phyloP scores from a whole-genome alignment of 768 basidiomycete species.

The Vishniacozyma victoriae region DNA sequence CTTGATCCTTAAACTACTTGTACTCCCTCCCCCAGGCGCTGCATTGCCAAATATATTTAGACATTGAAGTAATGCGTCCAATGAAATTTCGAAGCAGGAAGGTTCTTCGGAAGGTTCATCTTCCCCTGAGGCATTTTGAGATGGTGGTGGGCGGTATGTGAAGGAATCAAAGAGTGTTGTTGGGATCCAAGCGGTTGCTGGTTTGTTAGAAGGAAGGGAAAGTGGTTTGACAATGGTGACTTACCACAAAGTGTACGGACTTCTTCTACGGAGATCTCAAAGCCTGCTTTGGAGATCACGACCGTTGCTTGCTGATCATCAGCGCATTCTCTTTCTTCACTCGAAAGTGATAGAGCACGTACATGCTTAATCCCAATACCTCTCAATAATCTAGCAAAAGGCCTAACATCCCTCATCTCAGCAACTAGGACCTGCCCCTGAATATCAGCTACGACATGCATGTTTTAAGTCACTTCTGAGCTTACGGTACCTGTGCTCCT shows the following conservation, averaged over 20 bases:
- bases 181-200: slow-evolving; percentile 80
- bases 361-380: slow-evolving; percentile 78
- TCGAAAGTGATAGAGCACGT: slow-evolving; percentile 37
- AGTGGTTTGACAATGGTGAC: slow-evolving; percentile 19
- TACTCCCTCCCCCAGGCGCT: slow-evolving; percentile 21
- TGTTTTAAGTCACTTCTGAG: too few relatives aligned
- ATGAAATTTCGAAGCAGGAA: slow-evolving; percentile 66
- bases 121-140: slow-evolving; percentile 21
- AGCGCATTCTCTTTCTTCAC: background rate
- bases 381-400: slow-evolving; percentile 68
- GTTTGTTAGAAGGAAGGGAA: background rate
- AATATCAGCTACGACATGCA: too few relatives aligned
- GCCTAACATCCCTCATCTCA: slow-evolving; percentile 61
- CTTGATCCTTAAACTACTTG: slow-evolving; percentile 38
- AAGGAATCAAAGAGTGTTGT: slow-evolving; percentile 74
- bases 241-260: slow-evolving; percentile 71
- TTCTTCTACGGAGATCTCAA: slow-evolving; percentile 79
- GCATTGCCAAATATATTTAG: slow-evolving; percentile 91
- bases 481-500: too few relatives aligned
- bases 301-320: slow-evolving; percentile 59
- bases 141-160: slow-evolving; percentile 50
- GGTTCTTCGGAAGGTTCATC: slow-evolving; percentile 42
- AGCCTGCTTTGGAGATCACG: slow-evolving; percentile 61
- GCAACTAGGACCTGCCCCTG: slow-evolving; percentile 48
- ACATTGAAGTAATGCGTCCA: slow-evolving; percentile 78